Evolutionary conservation across 176 grass and related monocot genomes (phyloP), one percentile per base, ranked within the genome.

Genomic region (Rhynchospora pubera): DNA sequence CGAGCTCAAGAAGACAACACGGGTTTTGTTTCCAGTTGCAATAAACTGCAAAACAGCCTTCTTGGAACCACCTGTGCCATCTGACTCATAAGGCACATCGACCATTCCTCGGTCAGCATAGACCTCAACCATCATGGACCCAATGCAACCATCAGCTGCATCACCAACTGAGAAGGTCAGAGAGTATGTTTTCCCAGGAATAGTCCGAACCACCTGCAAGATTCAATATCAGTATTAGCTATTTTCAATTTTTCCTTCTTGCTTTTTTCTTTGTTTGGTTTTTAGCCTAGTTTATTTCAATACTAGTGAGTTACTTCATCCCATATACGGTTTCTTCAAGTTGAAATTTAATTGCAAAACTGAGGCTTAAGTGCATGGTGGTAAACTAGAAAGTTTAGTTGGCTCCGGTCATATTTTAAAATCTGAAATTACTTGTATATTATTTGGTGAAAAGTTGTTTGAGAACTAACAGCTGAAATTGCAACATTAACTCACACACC

Each of bases 81-180:
- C 89, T 57, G 95, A 97, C 60, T 85, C 71, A 81, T 91, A 97
- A 0, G 92, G 92, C 10, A 94, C 87, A 87, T 87, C 89, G 13
- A 89, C 83, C 15, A 70, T 82, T 28, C 61, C 87, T 19, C 79
- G 78, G 19, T 57, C 90, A 3, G 95, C 95, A 78, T 87, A 91
- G 47, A 90, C 95, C 81, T 92, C 85, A 32, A 91, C 92, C 48
- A 83, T 60, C 92, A 97, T 94, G 55, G 77, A 42, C 0, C 92
- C 95, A 11, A 14, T 24, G 85, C 95, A 97, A 5, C 81, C 88
- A 83, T 97, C 84, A 16, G 3, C 79, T 0, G 80, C 74, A 91
- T 97, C 95, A n/a, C 95, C 92, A 1, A 93, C 87, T 10, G 88
- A 85, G 87, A 97, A 97, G 4, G 90, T 66, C 3, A 97, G 74